Evolutionary conservation across 2,329 filamentous ascomycete genomes (phyloP), one percentile per base, ranked within the genome.

Genomic region (Epichloe glyceriae): DNA sequence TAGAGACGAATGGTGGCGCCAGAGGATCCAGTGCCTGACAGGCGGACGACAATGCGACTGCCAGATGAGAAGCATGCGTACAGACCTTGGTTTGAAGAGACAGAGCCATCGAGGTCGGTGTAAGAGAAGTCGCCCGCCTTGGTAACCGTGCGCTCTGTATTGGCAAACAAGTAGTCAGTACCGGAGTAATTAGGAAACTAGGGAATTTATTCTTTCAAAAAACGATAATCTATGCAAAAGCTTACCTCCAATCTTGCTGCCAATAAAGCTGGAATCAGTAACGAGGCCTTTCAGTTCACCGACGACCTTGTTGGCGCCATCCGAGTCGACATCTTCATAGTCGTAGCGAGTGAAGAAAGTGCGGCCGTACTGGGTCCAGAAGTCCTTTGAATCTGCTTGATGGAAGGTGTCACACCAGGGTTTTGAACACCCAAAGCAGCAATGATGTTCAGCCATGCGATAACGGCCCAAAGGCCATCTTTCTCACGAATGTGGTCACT

Each of bases 301-400:
- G 44, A 95, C 85, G 53, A 98, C 83, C 73, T 95, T 91, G 73
- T 86, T 86, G 56, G 93, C 93, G 40, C 87, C 90, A 8, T 91
- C 88, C 45, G 83, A 85, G 73, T 95, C 89, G 57, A 95, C 89
- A 60, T 94, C 81, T 73, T 98, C 93, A 72, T 95, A 98, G 72
- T 98, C 93, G 71, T 97, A 97, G 56, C 93, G 88, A 42, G 93
- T 98, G 79, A 98, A 98, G 78, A 97, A 98, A 34, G 90, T 96
- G 53, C 93, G 89, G 62, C 93, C 93, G 68, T 98, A 98, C 52
- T 82, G 87, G 62, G 80, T 79, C 93, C 93, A 98, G 80, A 98
- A 97, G 66, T 96, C 88, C 62, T 88, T 73, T 98, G 93, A 67
- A 98, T 96, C 69, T 90, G 85, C 64, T 86, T 86, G 71, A 98